Base-by-base conservation (phyloP, 805 yeast species). In the Starmerella bacillaris region DNA sequence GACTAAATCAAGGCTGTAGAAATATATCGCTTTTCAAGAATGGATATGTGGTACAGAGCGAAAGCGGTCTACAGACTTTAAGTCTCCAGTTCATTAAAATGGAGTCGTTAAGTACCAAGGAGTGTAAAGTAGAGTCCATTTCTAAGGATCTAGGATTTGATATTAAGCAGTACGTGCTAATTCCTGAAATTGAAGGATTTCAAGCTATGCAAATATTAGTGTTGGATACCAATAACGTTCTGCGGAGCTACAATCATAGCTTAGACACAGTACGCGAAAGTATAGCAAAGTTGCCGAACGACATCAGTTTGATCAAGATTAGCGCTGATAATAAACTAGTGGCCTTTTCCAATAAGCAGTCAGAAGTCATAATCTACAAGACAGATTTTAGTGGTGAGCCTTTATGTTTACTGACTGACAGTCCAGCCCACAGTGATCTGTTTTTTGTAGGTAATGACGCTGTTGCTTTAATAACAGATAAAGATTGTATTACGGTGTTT, bases 371-470 rank as follows among this genome's bases (percentile, higher is more conserved):
- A 20, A 37, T 41, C 3, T 27, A 21, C 16, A n/a, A 18, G 15
- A 22, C 40, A n/a, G 46, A 42, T 18, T 31, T 42, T 17, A 27
- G 16, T 16, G 22, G 11, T 6, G 15, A n/a, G 12, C 2, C 19
- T 6, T 2, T 12, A 7, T n/a, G n/a, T n/a, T n/a, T n/a, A n/a
- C n/a, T n/a, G n/a, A n/a, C n/a, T n/a, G n/a, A n/a, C n/a, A 21
- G 27, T 2, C 8, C 17, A 9, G 18, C 19, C 9, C 38, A 36
- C 34, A 8, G 16, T 6, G 24, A 8, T n/a, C 2, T 42, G 18
- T 15, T 18, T 38, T 89, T 95, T 96, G 76, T 94, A 51, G 80
- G 86, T 0, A 71, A 74, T 44, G 93, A 82, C 54, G 80, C 89
- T 0, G 71, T 84, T 1, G 72, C 74, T 9, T 58, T 70, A 1